Evolutionary conservation across 345 rosid species (phyloP), one percentile per base, ranked within the genome.

Genomic region (Heritiera littoralis): DNA sequence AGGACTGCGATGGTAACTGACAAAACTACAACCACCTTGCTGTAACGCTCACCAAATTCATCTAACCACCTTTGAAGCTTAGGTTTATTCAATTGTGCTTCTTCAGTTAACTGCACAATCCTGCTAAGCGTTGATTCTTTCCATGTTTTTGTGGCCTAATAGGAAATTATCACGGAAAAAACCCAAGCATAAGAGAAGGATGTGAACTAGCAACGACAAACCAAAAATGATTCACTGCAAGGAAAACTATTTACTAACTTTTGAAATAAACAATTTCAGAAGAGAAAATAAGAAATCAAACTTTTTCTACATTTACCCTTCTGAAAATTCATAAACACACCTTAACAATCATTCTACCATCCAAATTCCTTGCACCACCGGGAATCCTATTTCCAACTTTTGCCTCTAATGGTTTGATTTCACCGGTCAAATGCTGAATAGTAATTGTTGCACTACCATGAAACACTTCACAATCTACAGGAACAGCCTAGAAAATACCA

Each of bases 11-110:
- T 83, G 58, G 93, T 85, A 55, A 92, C 76, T 61, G 99, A 94
- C 85, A 94, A 81, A 75, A 89, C 90, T 30, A 96, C 92, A 52
- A 96, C 98, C 86, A 94, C 93, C 81, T 91, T 91, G 90, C 98
- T 94, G 81, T 96, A 96, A 45, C 35, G 88, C 83, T 92, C 99
- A 46, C 99, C 98, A 83, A 96, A 96, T 78, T 96, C 98, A 84
- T 96, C 99, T 64, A 96, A 86, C 97, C 99, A 96, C 85, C 94
- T 88, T 76, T 94, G 97, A 83, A 96, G 99, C 86, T 90, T 94
- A 65, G 98, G 97, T 70, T 89, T 96, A 82, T 90, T 96, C 72
- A 86, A 74, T 55, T 91, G 98, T 55, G 98, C 99, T 89, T 96
- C 98, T 84, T 96, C 97, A 14, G 98, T 96, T 85, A 96, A 81